Evolutionary conservation across 768 basidiomycete species (phyloP).

Genomic region (Phanerochaete sordida): DNA sequence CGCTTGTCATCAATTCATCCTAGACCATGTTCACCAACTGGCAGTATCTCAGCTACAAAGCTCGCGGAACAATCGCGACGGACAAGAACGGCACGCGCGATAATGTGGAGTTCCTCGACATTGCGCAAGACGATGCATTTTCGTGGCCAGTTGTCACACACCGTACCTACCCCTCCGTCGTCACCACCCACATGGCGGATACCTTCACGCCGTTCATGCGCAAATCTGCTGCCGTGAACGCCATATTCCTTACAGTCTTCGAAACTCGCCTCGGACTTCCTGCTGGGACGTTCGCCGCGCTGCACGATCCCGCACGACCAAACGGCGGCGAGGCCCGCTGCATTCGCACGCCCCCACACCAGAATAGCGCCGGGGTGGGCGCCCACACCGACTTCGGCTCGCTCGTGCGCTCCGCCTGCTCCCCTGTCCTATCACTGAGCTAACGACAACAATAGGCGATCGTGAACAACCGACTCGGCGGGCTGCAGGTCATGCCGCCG

Average conservation of each 20-base stretch:
- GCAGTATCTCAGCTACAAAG: slow-evolving; percentile 48
- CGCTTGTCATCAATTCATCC: neutral
- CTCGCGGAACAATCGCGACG: slow-evolving; percentile 56
- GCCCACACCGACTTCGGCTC: slow-evolving; percentile 76
- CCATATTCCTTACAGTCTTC: slow-evolving; percentile 50
- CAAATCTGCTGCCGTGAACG: slow-evolving; percentile 55
- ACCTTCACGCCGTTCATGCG: slow-evolving; percentile 53
- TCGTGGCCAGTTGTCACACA: slow-evolving; percentile 52
- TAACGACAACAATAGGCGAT: slow-evolving; percentile 25
- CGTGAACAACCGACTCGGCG: slow-evolving; percentile 41
- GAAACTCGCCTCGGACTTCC: slow-evolving; percentile 55
- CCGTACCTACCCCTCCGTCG: slow-evolving; percentile 54
- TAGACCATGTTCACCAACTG: neutral
- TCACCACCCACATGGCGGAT: slow-evolving; percentile 45
- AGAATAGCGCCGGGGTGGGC: slow-evolving; percentile 39
- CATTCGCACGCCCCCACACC: slow-evolving; percentile 42
- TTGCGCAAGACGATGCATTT: slow-evolving; percentile 66
- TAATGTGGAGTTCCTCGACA: slow-evolving; percentile 60
- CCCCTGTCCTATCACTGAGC: slow-evolving; percentile 2
- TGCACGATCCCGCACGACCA: slow-evolving; percentile 42
- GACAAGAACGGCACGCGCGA: slow-evolving; percentile 57
- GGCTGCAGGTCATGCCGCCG: slow-evolving; percentile 41
- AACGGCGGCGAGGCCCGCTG: slow-evolving; percentile 59
- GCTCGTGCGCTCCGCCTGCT: slow-evolving; percentile 37
- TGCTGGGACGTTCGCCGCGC: slow-evolving; percentile 37